A percentile compares a stretch with the other conserved stretches of the same genome.
These are phyloP conservation scores for Scolecobasidium constrictum DNA, from an alignment of 2,329 filamentous ascomycete species.

Conservation along the genomic window DNA sequence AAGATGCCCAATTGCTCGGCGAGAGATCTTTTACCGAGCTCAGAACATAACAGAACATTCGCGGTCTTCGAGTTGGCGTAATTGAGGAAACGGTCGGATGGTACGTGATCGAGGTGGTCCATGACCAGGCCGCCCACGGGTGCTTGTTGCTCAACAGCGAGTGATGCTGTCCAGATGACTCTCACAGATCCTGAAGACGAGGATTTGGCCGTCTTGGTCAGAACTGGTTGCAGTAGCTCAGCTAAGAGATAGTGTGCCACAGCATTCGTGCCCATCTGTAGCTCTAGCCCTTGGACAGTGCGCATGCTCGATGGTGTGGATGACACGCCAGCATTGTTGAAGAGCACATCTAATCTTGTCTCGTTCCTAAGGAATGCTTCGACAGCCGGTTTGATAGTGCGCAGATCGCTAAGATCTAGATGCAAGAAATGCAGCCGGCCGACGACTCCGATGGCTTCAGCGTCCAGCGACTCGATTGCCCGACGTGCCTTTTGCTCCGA, in stretches of 20 bases:
- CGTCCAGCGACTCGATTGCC: slow-evolving; percentile 33
- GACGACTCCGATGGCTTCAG: slow-evolving; percentile 20
- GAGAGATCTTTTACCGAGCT: slow-evolving; percentile 11
- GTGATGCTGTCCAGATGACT: slow-evolving; percentile 23
- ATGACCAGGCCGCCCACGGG: slow-evolving; percentile 13
- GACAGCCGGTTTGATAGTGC: slow-evolving; percentile 27
- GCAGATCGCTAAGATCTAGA: slow-evolving; percentile 32
- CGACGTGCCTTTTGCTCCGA: slow-evolving; percentile 31
- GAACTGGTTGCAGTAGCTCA: slow-evolving; percentile 24
- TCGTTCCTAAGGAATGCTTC: slow-evolving; percentile 27
- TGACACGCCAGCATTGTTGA: slow-evolving; percentile 25
- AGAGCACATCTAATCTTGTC: slow-evolving; percentile 30
- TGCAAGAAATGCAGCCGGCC: slow-evolving; percentile 17
- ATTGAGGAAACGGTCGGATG: slow-evolving; percentile 12
- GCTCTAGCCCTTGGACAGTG: slow-evolving; percentile 22
- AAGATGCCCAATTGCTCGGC: slow-evolving; percentile 12
- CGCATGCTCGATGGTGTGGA: slow-evolving; percentile 16
- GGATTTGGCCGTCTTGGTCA: slow-evolving; percentile 20
- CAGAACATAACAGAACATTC: slow-evolving; percentile 14
- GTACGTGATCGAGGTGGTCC: slow-evolving; percentile 10
- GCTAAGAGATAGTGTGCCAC: slow-evolving; percentile 31
- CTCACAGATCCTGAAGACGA: slow-evolving; percentile 19
- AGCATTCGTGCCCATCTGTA: slow-evolving; percentile 30
- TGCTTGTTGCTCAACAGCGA: slow-evolving; percentile 12
- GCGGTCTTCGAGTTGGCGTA: slow-evolving; percentile 15